Evolutionary conservation across 192 early-diverging fungal genomes (phyloP), one percentile per base, ranked within the genome.

Genomic region (Globomyces pollinis-pini): DNA sequence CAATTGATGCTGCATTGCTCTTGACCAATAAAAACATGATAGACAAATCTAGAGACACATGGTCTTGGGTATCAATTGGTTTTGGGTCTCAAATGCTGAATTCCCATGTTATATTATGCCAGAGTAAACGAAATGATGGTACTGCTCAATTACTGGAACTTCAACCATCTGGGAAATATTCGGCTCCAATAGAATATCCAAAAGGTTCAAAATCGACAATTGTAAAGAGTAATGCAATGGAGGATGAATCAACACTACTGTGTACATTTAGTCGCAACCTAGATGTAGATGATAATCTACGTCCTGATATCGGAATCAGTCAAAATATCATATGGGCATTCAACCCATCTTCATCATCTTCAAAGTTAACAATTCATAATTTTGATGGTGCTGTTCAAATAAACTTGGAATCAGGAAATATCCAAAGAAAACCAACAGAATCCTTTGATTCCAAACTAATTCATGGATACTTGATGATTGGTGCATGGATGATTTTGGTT

Each of bases 71-170:
- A 8, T 6, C 52, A 21, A 52, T 74, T 29, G 73, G 66, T 3
- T 73, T 67, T 49, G 73, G 73, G 2, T 1, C 28, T 8, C 21
- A 59, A 18, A 75, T 75, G 73, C 23, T 75, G n/a, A n/a, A n/a
- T n/a, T n/a, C n/a, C n/a, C n/a, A n/a, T n/a, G n/a, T n/a, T n/a
- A n/a, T n/a, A n/a, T n/a, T n/a, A n/a, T n/a, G n/a, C n/a, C n/a
- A n/a, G n/a, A n/a, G n/a, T n/a, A n/a, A n/a, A n/a, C n/a, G n/a
- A n/a, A n/a, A n/a, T n/a, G n/a, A n/a, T n/a, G n/a, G n/a, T n/a
- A n/a, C 35, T 36, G 7, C 35, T 13, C 6, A 6, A 6, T 36
- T 6, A 6, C 6, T 36, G 7, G 35, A 36, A 36, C 7, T 13
- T 36, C 7, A 6, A 9, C 35, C 35, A 6, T 36, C 35, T 9